A percentile compares a stretch with the other conserved stretches of the same genome.
Conservation (phyloP, 306 rosid species). For the peach (Prunus persica) region Prunus_persica_NCBIv2 NC_034009.1:33031001-33031500, state of each 20-base stretch:
- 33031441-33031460: neutral
- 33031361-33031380: too few species aligned
- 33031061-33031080: slow-evolving; percentile 53
- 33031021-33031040: slow-evolving; percentile 52
- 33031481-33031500: neutral
- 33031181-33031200: slow-evolving; percentile 51
- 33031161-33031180: slow-evolving; percentile 53
- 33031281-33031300: slow-evolving; percentile 54
- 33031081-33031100: slow-evolving; percentile 43
- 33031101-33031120: slow-evolving; percentile 61
- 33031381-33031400: too few species aligned
- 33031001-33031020: slow-evolving; percentile 53
- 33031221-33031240: slow-evolving; percentile 49
- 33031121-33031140: slow-evolving; percentile 30
- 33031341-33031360: slow-evolving; percentile 7
- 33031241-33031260: slow-evolving; percentile 59
- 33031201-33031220: slow-evolving; percentile 52
- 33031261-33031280: slow-evolving; percentile 64
- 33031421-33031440: neutral
- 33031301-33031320: slow-evolving; percentile 43
- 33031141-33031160: slow-evolving; percentile 35
- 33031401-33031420: neutral
- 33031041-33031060: slow-evolving; percentile 68
- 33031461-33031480: slow-evolving; percentile 1
- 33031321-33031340: slow-evolving; percentile 27